Conservation (phyloP, 2,329 filamentous ascomycete species). For the Fusarium fracticaudum region DNA sequence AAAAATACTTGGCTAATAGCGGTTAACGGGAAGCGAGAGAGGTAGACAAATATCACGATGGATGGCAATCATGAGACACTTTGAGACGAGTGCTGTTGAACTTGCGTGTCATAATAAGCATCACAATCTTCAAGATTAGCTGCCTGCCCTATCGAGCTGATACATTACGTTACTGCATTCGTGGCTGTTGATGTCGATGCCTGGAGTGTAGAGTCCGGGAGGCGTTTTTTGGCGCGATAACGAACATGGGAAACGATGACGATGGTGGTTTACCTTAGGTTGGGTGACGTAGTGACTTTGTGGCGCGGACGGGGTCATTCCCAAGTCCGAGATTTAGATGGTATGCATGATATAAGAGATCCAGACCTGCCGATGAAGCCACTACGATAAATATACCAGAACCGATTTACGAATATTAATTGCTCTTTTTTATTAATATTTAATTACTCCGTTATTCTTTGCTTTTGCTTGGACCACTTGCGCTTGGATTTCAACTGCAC, state of each 20-base stretch:
- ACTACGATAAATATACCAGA: background rate
- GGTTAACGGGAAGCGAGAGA: background rate
- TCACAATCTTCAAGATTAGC: background rate
- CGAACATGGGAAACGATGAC: conserved; percentile 28
- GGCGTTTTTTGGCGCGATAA: conserved; percentile 7
- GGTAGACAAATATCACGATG: background rate
- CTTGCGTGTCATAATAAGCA: background rate
- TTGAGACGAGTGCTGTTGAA: background rate
- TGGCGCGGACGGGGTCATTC: conserved; percentile 31
- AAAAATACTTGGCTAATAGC: background rate
- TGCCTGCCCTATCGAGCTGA: background rate
- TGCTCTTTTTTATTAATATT: background rate
- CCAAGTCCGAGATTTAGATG: conserved; percentile 5
- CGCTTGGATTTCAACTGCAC: background rate
- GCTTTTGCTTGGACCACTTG: background rate
- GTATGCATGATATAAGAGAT: conserved; percentile 23
- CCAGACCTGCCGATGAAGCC: background rate
- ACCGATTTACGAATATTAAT: background rate
- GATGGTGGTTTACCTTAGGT: conserved; percentile 12
- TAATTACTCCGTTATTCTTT: background rate
- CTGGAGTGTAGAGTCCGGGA: conserved; percentile 13
- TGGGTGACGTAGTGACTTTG: conserved; percentile 38
- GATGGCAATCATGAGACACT: background rate
- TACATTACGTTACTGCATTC: background rate
- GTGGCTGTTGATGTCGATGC: conserved; percentile 17